Percentiles rank a stretch among this genome's conserved stretches.
These are phyloP conservation scores for Cyclotella atomus DNA, from an alignment of 108 stramenopile genomes.

Conservation along the genomic window DNA sequence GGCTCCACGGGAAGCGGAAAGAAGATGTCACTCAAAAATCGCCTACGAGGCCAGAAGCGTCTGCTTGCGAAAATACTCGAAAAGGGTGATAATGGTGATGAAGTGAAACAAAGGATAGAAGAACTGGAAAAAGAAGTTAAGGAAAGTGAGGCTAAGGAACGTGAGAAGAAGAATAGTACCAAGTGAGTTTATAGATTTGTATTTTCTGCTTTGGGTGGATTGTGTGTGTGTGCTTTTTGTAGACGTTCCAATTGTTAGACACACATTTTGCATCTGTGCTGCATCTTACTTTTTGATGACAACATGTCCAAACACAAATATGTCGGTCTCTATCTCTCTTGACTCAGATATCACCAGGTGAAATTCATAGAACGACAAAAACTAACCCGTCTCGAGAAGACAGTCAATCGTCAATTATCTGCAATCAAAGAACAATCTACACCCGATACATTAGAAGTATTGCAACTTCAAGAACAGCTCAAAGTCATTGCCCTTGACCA, in stretches of 20 bases:
- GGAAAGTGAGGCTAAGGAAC: constrained; percentile 48
- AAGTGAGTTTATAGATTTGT: too few relatives aligned
- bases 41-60: constrained; percentile 67
- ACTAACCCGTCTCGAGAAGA: constrained; percentile 65
- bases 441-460: constrained; percentile 7
- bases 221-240: too few relatives aligned
- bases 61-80: constrained; percentile 53
- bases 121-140: constrained; percentile 62
- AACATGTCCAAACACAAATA: too few relatives aligned
- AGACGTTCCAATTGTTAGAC: too few relatives aligned
- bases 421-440: constrained; percentile 21
- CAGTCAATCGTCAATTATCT: constrained; percentile 42
- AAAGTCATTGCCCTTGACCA: constrained; percentile 72
- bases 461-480: constrained; percentile 48
- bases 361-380: constrained; percentile 88
- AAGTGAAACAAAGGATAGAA: constrained; percentile 30
- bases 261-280: too few relatives aligned
- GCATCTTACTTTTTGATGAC: too few relatives aligned
- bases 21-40: constrained; percentile 64
- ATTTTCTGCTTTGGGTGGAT: too few relatives aligned
- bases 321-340: constrained; percentile 3
- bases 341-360: constrained; percentile 72
- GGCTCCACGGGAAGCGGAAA: constrained; percentile 5
- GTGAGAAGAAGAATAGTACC: constrained; percentile 58
- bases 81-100: constrained; percentile 17